Conservation (phyloP, 2,329 filamentous ascomycete species). For the Aspergillus pseudoviridinutans region DNA sequence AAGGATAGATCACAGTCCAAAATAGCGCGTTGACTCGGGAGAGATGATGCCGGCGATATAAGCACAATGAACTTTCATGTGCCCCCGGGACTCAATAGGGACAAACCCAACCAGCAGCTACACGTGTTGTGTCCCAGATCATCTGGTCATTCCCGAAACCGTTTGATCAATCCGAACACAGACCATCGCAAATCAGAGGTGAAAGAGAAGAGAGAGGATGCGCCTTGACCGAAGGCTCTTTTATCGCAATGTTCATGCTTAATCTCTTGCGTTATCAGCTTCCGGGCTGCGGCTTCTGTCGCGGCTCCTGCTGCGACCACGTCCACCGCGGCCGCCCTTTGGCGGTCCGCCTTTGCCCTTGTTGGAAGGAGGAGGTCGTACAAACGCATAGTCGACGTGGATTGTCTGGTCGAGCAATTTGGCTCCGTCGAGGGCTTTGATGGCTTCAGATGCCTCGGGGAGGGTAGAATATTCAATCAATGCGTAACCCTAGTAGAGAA, state of each 20-base stretch:
- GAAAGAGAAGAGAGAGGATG: not conserved
- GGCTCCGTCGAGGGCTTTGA: constrained; percentile 57
- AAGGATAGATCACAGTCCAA: not conserved
- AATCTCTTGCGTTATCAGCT: constrained; percentile 33
- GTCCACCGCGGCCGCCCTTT: constrained; percentile 41
- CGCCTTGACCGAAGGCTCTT: constrained; percentile 1
- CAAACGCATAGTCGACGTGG: constrained; percentile 62
- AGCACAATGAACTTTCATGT: not conserved
- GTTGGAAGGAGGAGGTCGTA: constrained; percentile 52
- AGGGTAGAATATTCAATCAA: constrained; percentile 64
- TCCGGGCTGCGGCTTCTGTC: constrained; percentile 45
- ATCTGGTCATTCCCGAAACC: not conserved
- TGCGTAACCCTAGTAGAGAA: constrained; percentile 54
- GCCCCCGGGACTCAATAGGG: not conserved
- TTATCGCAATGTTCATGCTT: constrained; percentile 7
- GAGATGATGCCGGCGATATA: constrained; percentile 17
- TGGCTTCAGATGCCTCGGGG: constrained; percentile 59
- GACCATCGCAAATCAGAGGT: not conserved
- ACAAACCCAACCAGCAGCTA: not conserved
- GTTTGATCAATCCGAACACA: not conserved
- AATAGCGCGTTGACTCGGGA: not conserved
- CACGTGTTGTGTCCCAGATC: not conserved
- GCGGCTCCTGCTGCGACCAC: constrained; percentile 43
- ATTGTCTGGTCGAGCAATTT: constrained; percentile 65
- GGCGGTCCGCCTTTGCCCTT: constrained; percentile 39